Percentiles rank a stretch among this genome's conserved stretches.
Evolutionary conservation across 768 basidiomycete genomes (phyloP).

Genomic region (Tephrocybe rancida): DNA sequence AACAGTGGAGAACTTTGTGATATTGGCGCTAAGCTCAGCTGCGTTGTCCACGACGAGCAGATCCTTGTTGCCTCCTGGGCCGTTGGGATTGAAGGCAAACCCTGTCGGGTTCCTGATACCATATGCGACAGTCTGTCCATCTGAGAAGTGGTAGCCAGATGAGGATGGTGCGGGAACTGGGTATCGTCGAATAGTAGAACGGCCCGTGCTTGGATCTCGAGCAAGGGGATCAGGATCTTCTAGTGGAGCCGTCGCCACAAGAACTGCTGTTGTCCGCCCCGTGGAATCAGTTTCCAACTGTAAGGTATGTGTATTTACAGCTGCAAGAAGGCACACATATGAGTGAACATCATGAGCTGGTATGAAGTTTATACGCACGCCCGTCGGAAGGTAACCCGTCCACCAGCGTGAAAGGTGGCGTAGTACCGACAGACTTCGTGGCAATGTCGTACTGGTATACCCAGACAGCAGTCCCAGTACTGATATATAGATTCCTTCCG

Average conservation of each 20-base stretch:
- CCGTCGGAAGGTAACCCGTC: constrained; percentile 39
- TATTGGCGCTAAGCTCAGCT: constrained; percentile 39
- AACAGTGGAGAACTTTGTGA: constrained; percentile 33
- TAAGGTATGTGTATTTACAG: constrained; percentile 43
- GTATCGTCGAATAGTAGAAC: constrained; percentile 40
- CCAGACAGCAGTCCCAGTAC: constrained; percentile 34
- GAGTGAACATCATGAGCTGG: background rate
- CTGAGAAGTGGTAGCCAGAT: constrained; percentile 17
- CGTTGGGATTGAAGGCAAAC: constrained; percentile 32
- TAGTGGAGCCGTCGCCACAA: constrained; percentile 37
- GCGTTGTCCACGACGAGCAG: constrained; percentile 43
- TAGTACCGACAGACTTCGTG: constrained; percentile 24
- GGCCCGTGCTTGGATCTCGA: constrained; percentile 40
- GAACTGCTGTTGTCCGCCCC: constrained; percentile 21
- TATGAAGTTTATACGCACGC: constrained; percentile 25
- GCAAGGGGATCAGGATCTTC: constrained; percentile 42
- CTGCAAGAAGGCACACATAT: constrained; percentile 18
- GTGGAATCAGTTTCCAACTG: constrained; percentile 28
- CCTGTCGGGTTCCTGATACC: constrained; percentile 46
- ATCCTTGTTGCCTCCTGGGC: background rate
- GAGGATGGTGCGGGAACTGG: constrained; percentile 17
- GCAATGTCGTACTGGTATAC: constrained; percentile 35
- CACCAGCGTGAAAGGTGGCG: constrained; percentile 23
- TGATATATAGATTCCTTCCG: constrained; percentile 35
- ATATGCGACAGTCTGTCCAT: constrained; percentile 37